Conservation (phyloP, 768 basidiomycete species). For the Podaxis pistillaris region DNA sequence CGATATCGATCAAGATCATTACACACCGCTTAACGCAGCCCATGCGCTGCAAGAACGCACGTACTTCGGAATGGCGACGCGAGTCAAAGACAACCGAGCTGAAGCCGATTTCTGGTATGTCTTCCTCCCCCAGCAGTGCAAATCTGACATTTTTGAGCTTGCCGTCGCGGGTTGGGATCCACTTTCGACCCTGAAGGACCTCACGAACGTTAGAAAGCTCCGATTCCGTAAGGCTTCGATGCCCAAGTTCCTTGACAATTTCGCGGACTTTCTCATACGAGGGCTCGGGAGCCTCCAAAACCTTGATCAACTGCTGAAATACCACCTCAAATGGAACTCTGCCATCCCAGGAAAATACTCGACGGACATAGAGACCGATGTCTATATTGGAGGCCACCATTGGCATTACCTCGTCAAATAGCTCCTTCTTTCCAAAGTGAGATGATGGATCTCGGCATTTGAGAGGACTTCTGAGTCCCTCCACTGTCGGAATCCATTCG, state of each 20-base stretch:
- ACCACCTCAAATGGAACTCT: conserved; percentile 30
- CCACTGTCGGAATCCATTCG: conserved; percentile 38
- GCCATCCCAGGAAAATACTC: conserved; percentile 38
- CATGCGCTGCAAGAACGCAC: conserved; percentile 28
- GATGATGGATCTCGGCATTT: conserved; percentile 27
- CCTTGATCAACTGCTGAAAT: conserved; percentile 29
- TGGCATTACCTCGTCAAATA: conserved; percentile 41
- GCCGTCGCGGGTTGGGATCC: conserved; percentile 34
- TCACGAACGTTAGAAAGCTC: conserved; percentile 19
- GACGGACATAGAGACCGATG: conserved; percentile 28
- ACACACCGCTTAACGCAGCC: conserved; percentile 39
- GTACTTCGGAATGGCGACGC: conserved; percentile 17
- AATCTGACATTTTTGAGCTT: conserved; percentile 18
- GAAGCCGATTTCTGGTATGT: conserved; percentile 24
- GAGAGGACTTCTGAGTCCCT: conserved; percentile 27
- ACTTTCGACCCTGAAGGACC: conserved; percentile 21
- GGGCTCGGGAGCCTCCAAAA: conserved; percentile 17
- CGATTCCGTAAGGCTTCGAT: conserved; percentile 18
- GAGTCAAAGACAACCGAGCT: conserved; percentile 22
- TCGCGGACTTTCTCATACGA: conserved; percentile 19
- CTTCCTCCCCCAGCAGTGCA: conserved; percentile 22
- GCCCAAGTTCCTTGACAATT: conserved; percentile 31
- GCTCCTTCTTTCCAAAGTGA: conserved; percentile 18
- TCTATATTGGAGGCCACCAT: conserved; percentile 25
- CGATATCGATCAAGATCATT: background rate